phyloP scores from a whole-genome alignment of 768 basidiomycete species.

The Suillus subaureus region DNA sequence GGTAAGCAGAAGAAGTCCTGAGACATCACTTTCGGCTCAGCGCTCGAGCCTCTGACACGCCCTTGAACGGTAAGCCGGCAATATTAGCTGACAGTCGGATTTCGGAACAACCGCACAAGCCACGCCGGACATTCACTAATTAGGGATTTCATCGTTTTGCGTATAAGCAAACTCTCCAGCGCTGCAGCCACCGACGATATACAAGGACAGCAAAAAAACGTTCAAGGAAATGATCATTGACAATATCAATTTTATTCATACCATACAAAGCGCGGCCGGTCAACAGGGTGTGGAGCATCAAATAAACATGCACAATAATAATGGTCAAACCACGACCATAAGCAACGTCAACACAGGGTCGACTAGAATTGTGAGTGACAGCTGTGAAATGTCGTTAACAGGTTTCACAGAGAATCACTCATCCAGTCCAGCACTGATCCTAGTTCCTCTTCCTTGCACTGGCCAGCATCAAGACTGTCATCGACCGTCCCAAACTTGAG shows the following conservation, averaged over 20 bases:
- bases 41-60: neutral
- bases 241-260: neutral
- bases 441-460: neutral
- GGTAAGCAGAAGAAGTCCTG: neutral
- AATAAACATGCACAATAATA: neutral
- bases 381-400: neutral
- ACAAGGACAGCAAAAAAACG: neutral
- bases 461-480: neutral
- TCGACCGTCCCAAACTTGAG: neutral
- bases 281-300: constrained; percentile 9
- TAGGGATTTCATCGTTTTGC: neutral
- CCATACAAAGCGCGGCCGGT: constrained; percentile 19
- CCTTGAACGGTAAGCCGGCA: neutral
- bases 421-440: too few species aligned
- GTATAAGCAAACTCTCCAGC: neutral
- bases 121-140: neutral
- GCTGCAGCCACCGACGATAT: neutral
- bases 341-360: neutral
- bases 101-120: neutral
- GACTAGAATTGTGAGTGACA: too few species aligned
- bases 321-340: neutral
- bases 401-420: neutral
- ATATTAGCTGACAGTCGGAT: neutral
- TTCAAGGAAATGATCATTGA: neutral
- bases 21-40: neutral